A percentile compares a stretch with the other conserved stretches of the same genome.
These are phyloP conservation scores for Kwoniella europaea DNA, from an alignment of 768 basidiomycete genomes.

Conservation along the genomic window DNA sequence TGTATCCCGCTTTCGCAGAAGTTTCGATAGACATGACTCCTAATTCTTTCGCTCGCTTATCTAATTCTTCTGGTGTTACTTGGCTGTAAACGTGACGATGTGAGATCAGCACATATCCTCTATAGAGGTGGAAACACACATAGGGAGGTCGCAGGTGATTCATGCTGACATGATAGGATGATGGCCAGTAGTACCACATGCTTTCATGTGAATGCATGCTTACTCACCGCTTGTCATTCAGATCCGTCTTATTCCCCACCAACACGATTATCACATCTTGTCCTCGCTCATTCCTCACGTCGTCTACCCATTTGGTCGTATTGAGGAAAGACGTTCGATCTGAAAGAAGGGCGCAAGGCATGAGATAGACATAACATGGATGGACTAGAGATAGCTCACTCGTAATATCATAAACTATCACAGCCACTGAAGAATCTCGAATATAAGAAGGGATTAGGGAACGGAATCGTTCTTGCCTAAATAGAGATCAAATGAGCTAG, in stretches of 20 bases:
- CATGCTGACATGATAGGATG: not conserved
- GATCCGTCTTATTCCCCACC: conserved; percentile 98
- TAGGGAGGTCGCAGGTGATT: not conserved
- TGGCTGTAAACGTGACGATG: conserved; percentile 65
- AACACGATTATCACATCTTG: conserved; percentile 98
- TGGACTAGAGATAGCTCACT: conserved; percentile 65
- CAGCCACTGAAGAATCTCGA: conserved; percentile 96
- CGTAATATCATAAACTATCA: conserved; percentile 98
- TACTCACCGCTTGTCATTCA: conserved; percentile 93
- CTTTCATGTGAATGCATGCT: too few relatives aligned
- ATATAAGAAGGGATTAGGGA: conserved; percentile 98
- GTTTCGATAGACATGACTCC: conserved; percentile 99
- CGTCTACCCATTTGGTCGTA: conserved; percentile 99
- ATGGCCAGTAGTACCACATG: too few relatives aligned
- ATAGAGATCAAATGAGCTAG: not conserved
- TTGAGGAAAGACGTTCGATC: conserved; percentile 98
- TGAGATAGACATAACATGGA: too few relatives aligned
- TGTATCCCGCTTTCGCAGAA: conserved; percentile 97
- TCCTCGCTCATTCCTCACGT: conserved; percentile 94
- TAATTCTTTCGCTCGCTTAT: conserved; percentile 83
- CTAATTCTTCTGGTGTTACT: conserved; percentile 98
- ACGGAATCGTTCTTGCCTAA: conserved; percentile 80
- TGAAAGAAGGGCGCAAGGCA: conserved; percentile 51
- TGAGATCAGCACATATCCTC: not conserved
- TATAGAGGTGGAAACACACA: too few relatives aligned